A percentile compares a stretch with the other conserved stretches of the same genome.
These are phyloP conservation scores for Cryphonectria nitschkei DNA, from an alignment of 2,329 filamentous ascomycete species.

Conservation along the genomic window DNA sequence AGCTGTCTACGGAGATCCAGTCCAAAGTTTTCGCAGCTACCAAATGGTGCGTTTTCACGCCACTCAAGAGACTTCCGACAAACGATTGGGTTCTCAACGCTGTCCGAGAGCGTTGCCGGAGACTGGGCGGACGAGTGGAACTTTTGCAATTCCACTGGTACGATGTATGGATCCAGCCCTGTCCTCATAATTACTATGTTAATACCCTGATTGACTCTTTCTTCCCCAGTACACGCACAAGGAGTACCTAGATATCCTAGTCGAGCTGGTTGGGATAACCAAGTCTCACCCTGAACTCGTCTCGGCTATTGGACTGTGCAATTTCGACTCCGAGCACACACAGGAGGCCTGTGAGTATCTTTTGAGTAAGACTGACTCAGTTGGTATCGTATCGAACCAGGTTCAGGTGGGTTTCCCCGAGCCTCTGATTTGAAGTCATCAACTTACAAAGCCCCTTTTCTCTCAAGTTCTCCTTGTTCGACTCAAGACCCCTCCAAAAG, in stretches of 20 bases:
- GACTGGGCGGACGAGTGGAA: conserved; percentile 39
- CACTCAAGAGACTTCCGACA: conserved; percentile 33
- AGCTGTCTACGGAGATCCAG: conserved; percentile 31
- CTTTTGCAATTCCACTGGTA: conserved; percentile 43
- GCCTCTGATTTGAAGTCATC: too few relatives aligned
- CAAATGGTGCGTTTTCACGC: conserved; percentile 41
- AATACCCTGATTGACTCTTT: too few relatives aligned
- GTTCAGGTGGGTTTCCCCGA: conserved; percentile 37
- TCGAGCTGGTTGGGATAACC: conserved; percentile 37
- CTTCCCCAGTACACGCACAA: conserved; percentile 37
- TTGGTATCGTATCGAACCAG: conserved; percentile 40
- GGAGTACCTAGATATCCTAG: conserved; percentile 41
- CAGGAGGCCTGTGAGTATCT: conserved; percentile 40
- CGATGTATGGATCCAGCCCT: conserved; percentile 33
- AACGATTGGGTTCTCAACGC: conserved; percentile 35
- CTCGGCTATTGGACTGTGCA: conserved; percentile 39
- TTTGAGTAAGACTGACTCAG: conserved; percentile 33
- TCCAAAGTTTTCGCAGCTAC: conserved; percentile 38
- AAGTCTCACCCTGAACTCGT: conserved; percentile 36
- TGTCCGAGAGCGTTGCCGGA: conserved; percentile 39
- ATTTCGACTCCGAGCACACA: conserved; percentile 39
- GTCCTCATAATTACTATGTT: neutral
- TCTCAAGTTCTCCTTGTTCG: conserved; percentile 40
- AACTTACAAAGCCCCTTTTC: neutral
- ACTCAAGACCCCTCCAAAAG: conserved; percentile 37